These are phyloP conservation scores for Gymnopilus dilepis DNA, from an alignment of 768 basidiomycete species.

Conservation along the genomic window DNA sequence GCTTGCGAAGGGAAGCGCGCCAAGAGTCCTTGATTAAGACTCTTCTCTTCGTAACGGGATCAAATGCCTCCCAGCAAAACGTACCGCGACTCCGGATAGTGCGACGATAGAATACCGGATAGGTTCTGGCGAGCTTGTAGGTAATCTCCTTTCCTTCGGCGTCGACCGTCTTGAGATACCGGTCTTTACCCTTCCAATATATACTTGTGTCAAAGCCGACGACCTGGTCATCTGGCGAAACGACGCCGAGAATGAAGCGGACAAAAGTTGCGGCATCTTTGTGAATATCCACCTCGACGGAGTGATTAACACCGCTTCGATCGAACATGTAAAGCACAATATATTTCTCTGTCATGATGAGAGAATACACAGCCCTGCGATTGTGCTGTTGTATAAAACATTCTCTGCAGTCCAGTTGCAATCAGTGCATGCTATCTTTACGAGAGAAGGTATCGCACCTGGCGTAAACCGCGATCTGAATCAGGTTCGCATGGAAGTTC, in stretches of 20 bases:
- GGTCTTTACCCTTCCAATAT: constrained; percentile 19
- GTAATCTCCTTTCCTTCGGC: neutral
- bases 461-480: constrained; percentile 21
- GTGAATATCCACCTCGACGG: constrained; percentile 24
- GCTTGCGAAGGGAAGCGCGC: constrained; percentile 7
- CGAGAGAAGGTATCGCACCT: constrained; percentile 8
- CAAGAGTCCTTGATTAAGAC: constrained; percentile 26
- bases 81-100: constrained; percentile 27
- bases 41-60: neutral
- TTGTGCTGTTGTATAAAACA: constrained; percentile 28
- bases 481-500: neutral
- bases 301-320: constrained; percentile 21
- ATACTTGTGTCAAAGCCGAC: constrained; percentile 27
- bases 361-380: constrained; percentile 23
- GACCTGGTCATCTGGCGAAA: constrained; percentile 19
- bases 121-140: constrained; percentile 1
- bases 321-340: constrained; percentile 24
- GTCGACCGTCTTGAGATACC: constrained; percentile 7
- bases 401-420: constrained; percentile 8
- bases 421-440: neutral
- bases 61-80: constrained; percentile 20
- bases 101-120: constrained; percentile 20
- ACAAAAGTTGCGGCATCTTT: constrained; percentile 20
- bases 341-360: constrained; percentile 15
- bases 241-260: constrained; percentile 24